Conservation (phyloP, 176 grass and related monocot species). For the Musa itinerans region DNA sequence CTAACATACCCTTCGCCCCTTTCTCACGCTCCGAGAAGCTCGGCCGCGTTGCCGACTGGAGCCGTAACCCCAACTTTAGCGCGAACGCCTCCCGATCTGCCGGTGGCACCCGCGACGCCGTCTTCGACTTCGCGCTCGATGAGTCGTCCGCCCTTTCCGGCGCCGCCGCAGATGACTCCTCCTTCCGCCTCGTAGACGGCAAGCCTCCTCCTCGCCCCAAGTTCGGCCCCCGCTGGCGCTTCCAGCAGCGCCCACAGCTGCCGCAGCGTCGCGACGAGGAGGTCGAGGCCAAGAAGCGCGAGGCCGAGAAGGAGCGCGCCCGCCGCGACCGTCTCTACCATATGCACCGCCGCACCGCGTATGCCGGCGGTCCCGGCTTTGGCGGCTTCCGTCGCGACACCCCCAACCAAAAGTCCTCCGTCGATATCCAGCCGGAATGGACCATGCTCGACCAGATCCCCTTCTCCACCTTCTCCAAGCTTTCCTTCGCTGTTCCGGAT, state of each 20-base stretch:
- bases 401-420: background rate
- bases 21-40: slow-evolving; percentile 7
- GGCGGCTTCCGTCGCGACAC: background rate
- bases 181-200: slow-evolving; percentile 4
- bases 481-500: background rate
- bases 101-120: background rate
- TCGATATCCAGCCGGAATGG: slow-evolving; percentile 10
- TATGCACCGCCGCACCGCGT: background rate
- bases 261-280: slow-evolving; percentile 7
- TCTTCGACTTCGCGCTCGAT: slow-evolving; percentile 6
- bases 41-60: slow-evolving; percentile 7
- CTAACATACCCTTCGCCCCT: slow-evolving; percentile 6
- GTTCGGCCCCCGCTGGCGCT: slow-evolving; percentile 11
- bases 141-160: background rate
- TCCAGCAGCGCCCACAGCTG: slow-evolving; percentile 5
- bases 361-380: background rate
- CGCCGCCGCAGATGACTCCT: background rate
- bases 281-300: background rate
- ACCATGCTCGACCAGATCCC: slow-evolving; percentile 14
- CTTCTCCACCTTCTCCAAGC: slow-evolving; percentile 15
- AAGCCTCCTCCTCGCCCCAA: slow-evolving; percentile 9
- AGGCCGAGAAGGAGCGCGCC: slow-evolving; percentile 9
- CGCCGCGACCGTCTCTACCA: slow-evolving; percentile 3
- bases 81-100: background rate
- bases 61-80: slow-evolving; percentile 1